These are phyloP conservation scores for Metschnikowia amazonensis DNA, from an alignment of 805 yeast genomes.

Conservation along the genomic window DNA sequence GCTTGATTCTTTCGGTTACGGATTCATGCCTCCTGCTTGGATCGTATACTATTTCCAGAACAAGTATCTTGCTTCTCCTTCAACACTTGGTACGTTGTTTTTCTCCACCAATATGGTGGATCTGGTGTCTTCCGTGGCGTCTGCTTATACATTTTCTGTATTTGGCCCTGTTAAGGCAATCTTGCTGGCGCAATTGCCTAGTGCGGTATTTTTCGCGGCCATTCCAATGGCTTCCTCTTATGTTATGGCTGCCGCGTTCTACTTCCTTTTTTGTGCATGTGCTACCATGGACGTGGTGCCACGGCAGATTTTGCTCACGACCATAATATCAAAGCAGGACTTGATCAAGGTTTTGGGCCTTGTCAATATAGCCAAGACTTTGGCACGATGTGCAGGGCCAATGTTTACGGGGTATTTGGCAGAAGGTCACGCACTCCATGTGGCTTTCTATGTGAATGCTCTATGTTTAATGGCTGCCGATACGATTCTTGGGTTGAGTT, in stretches of 20 bases:
- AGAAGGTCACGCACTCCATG: slow-evolving; percentile 39
- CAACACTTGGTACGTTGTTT: slow-evolving; percentile 63
- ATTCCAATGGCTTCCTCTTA: slow-evolving; percentile 25
- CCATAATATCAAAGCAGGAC: slow-evolving; percentile 59
- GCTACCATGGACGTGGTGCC: slow-evolving; percentile 91
- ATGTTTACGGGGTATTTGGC: slow-evolving; percentile 74
- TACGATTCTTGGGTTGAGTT: slow-evolving; percentile 39
- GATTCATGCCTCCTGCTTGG: slow-evolving; percentile 90
- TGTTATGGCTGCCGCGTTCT: slow-evolving; percentile 49
- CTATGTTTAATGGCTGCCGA: slow-evolving; percentile 49
- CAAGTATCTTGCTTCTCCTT: slow-evolving; percentile 50
- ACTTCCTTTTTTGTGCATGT: slow-evolving; percentile 47
- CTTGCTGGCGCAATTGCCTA: slow-evolving; percentile 70
- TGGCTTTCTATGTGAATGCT: slow-evolving; percentile 53
- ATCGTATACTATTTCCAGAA: slow-evolving; percentile 73
- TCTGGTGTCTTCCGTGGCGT: slow-evolving; percentile 70
- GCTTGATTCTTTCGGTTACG: slow-evolving; percentile 83
- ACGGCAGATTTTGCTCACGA: slow-evolving; percentile 72
- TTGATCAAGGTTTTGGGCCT: slow-evolving; percentile 77
- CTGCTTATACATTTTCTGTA: slow-evolving; percentile 60
- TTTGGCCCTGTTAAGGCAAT: slow-evolving; percentile 82
- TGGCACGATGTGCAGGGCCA: slow-evolving; percentile 82
- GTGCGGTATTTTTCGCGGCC: slow-evolving; percentile 57
- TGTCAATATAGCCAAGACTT: slow-evolving; percentile 81
- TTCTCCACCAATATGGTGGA: slow-evolving; percentile 60